Evolutionary conservation across 805 yeast species (phyloP).

Genomic region (Ogataea haglerorum): DNA sequence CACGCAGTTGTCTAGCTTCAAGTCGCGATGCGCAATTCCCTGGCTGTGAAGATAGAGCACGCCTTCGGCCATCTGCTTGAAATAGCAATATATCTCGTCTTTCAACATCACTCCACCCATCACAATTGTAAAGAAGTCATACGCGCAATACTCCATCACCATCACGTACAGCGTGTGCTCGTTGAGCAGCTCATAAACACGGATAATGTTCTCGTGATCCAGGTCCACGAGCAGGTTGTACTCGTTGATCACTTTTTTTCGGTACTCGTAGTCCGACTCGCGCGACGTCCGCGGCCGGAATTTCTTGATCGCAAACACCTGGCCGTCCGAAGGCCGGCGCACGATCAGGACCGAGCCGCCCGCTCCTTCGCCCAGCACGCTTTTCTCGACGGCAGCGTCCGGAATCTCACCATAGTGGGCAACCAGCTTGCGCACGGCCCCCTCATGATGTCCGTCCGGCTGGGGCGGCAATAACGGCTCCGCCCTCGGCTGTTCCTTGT

Average conservation of each 20-base stretch:
- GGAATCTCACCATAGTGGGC: slow-evolving; percentile 66
- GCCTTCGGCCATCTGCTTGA: slow-evolving; percentile 76
- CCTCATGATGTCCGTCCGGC: slow-evolving; percentile 7
- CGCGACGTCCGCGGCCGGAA: slow-evolving; percentile 63
- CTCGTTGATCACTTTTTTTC: slow-evolving; percentile 76
- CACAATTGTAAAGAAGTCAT: slow-evolving; percentile 87
- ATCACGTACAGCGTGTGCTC: slow-evolving; percentile 64
- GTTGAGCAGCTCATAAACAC: slow-evolving; percentile 73
- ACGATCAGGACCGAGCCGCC: slow-evolving; percentile 90
- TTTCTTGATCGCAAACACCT: slow-evolving; percentile 79
- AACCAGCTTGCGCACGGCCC: slow-evolving; percentile 35
- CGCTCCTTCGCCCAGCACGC: slow-evolving; percentile 79
- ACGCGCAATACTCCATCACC: slow-evolving; percentile 91
- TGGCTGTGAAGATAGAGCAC: slow-evolving; percentile 69
- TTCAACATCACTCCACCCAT: slow-evolving; percentile 80
- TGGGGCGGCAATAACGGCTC: neutral
- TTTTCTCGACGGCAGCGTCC: slow-evolving; percentile 45
- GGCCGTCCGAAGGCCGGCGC: slow-evolving; percentile 52
- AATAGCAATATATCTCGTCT: slow-evolving; percentile 73
- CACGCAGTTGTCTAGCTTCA: slow-evolving; percentile 91
- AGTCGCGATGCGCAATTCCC: slow-evolving; percentile 91
- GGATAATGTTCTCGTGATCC: slow-evolving; percentile 75
- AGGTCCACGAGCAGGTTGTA: slow-evolving; percentile 76
- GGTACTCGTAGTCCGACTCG: slow-evolving; percentile 67
- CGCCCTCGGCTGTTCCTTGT: neutral